Evolutionary conservation across 2,329 filamentous ascomycete species (phyloP).

Genomic region (Aureobasidium uvarum): DNA sequence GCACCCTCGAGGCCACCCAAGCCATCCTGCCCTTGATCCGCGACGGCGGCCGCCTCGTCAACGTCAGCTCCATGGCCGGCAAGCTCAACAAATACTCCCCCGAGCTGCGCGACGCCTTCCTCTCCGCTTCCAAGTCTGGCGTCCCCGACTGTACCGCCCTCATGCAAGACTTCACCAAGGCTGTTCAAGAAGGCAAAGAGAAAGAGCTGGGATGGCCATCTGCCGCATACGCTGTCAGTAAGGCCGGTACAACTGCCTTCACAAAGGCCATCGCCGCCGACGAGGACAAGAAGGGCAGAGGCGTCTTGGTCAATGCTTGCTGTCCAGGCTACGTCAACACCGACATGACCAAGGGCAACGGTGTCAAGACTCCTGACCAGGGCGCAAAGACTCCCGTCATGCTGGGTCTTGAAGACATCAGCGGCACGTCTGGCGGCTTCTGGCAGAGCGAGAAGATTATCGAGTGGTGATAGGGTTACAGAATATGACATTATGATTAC

Average conservation of each 20-base stretch:
- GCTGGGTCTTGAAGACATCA: slow-evolving; percentile 39
- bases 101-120: slow-evolving; percentile 46
- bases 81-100: slow-evolving; percentile 50
- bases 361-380: slow-evolving; percentile 39
- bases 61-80: slow-evolving; percentile 50
- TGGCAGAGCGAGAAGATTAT: slow-evolving; percentile 39
- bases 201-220: slow-evolving; percentile 51
- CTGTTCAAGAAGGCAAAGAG: slow-evolving; percentile 48
- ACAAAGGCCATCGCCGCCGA: slow-evolving; percentile 39
- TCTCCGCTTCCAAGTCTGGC: slow-evolving; percentile 38
- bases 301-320: slow-evolving; percentile 39
- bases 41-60: slow-evolving; percentile 49
- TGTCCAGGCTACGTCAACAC: slow-evolving; percentile 42
- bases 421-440: slow-evolving; percentile 37
- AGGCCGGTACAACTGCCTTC: slow-evolving; percentile 39
- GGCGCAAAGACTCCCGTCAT: slow-evolving; percentile 40
- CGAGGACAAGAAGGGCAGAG: slow-evolving; percentile 32
- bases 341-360: slow-evolving; percentile 41
- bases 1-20: slow-evolving; percentile 49
- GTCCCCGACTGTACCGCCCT: slow-evolving; percentile 48
- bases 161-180: slow-evolving; percentile 51
- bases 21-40: slow-evolving; percentile 50
- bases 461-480: slow-evolving; percentile 36
- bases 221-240: slow-evolving; percentile 50
- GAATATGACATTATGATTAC: background rate